Percentiles rank a stretch among this genome's conserved stretches.
These are phyloP conservation scores for Nepenthes alata DNA, from an alignment of 179 eudicot genomes.

Conservation along the genomic window DNA sequence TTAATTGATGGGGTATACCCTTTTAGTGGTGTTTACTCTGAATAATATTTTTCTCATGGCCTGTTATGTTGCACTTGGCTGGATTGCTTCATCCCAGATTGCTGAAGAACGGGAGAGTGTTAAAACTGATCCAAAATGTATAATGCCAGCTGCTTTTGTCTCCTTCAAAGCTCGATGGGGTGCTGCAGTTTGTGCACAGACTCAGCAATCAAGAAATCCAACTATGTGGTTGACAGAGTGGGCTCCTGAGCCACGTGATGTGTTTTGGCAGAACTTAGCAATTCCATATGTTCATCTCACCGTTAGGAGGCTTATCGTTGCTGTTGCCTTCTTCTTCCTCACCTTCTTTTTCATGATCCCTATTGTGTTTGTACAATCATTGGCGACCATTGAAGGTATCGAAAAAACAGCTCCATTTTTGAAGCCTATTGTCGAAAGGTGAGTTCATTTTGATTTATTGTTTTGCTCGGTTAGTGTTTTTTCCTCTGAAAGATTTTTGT, in stretches of 20 bases:
- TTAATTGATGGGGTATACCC: no score
- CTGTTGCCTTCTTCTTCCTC: constrained; percentile 83
- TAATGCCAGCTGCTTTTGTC: constrained; percentile 82
- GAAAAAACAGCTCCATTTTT: constrained; percentile 50
- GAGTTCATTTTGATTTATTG: constrained; percentile 21
- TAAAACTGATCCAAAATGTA: constrained; percentile 35
- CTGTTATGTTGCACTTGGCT: neutral
- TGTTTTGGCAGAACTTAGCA: constrained; percentile 62
- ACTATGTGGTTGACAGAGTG: constrained; percentile 61
- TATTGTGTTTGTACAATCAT: constrained; percentile 66
- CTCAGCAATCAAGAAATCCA: constrained; percentile 72
- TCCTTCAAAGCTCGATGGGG: constrained; percentile 80
- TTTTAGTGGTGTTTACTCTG: no score
- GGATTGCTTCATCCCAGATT: constrained; percentile 36
- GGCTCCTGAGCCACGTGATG: constrained; percentile 75
- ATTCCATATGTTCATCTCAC: constrained; percentile 75
- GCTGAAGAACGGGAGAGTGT: constrained; percentile 59
- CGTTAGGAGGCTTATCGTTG: constrained; percentile 56
- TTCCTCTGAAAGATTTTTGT: no score
- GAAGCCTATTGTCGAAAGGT: constrained; percentile 52
- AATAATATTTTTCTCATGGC: no score
- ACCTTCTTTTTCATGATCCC: constrained; percentile 94
- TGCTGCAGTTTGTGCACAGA: constrained; percentile 84
- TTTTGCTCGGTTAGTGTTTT: no score
- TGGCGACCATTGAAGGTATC: constrained; percentile 81